Evolutionary conservation across 208 protist species (phyloP), one percentile per base, ranked within the genome.

Genomic region (Trypanosoma cruzi): DNA sequence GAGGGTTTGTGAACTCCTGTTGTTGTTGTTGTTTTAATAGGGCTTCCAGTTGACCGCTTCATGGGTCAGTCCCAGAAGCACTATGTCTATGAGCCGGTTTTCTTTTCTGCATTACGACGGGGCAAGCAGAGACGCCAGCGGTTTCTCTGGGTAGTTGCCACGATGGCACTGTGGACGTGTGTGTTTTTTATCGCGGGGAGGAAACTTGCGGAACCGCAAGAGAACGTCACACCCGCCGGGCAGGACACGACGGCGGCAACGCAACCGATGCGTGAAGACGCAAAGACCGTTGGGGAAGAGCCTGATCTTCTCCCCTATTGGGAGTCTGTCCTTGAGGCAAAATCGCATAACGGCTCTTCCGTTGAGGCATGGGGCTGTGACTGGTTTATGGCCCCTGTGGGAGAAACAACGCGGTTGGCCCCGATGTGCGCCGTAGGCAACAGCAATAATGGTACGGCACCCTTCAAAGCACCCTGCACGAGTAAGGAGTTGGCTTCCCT

Each of bases 251-350:
- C 20, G 44, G 16, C 44, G 44, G 44, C 16, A 22, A 5, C 16
- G 16, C 11, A 22, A 22, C 44, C 44, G 49, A 14, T 4, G 49
- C 4, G 20, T 16, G 22, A 7, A 18, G 20, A 24, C 8, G 2
- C 26, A 22, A 20, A 36, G 0, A 20, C 42, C 8, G 32, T 11
- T n/a, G 22, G 28, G 62, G 22, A 56, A 1, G 63, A 68, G 36
- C 63, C 63, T 34, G 63, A 68, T 13, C n/a, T 68, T 36, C n/a
- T 44, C 20, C 28, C 50, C 14, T 68, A 29, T 28, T 58, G 22
- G 50, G 20, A 46, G 34, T 20, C 48, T 16, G 28, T 26, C 28
- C 22, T 68, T 29, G 28, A 59, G 1, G 63, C 52, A 24, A 26
- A 28, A 46, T 16, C 31, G 29, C 26, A 26, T 10, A 66, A 55